phyloP scores from a whole-genome alignment of 2,329 filamentous ascomycete genomes.

The Colletotrichum agaves region DNA sequence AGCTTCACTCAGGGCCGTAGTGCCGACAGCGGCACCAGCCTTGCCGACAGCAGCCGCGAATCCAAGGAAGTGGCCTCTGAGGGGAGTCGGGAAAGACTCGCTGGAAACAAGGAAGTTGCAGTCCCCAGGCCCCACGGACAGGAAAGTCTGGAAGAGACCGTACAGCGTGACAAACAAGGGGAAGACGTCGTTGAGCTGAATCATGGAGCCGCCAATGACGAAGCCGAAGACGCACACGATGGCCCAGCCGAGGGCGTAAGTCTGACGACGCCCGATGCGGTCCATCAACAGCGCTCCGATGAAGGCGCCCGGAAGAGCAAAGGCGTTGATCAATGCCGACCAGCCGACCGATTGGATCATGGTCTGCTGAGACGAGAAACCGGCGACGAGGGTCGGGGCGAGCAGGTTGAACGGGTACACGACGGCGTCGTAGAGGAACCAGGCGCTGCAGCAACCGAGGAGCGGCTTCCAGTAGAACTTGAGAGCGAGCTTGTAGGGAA shows the following conservation, averaged over 20 bases:
- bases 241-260: slow-evolving; percentile 40
- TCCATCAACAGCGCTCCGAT: slow-evolving; percentile 41
- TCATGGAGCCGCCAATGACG: slow-evolving; percentile 60
- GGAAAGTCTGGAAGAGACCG: slow-evolving; percentile 59
- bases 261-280: slow-evolving; percentile 41
- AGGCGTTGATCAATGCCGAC: slow-evolving; percentile 42
- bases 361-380: slow-evolving; percentile 39
- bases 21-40: slow-evolving; percentile 61
- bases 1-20: slow-evolving; percentile 41
- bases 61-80: slow-evolving; percentile 61
- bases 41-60: slow-evolving; percentile 62
- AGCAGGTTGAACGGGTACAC: slow-evolving; percentile 40
- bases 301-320: slow-evolving; percentile 42
- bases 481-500: slow-evolving; percentile 40
- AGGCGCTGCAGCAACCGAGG: slow-evolving; percentile 58
- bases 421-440: slow-evolving; percentile 43
- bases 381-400: slow-evolving; percentile 38
- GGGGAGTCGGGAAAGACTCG: slow-evolving; percentile 61
- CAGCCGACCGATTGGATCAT: slow-evolving; percentile 42
- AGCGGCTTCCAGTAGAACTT: slow-evolving; percentile 57
- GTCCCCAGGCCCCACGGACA: slow-evolving; percentile 59
- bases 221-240: slow-evolving; percentile 53
- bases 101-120: slow-evolving; percentile 60
- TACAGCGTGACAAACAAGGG: slow-evolving; percentile 63
- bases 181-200: slow-evolving; percentile 56